A percentile compares a stretch with the other conserved stretches of the same genome.
Conservation (phyloP, 2,329 filamentous ascomycete genomes). For the Penicillium psychrosexuale region DNA sequence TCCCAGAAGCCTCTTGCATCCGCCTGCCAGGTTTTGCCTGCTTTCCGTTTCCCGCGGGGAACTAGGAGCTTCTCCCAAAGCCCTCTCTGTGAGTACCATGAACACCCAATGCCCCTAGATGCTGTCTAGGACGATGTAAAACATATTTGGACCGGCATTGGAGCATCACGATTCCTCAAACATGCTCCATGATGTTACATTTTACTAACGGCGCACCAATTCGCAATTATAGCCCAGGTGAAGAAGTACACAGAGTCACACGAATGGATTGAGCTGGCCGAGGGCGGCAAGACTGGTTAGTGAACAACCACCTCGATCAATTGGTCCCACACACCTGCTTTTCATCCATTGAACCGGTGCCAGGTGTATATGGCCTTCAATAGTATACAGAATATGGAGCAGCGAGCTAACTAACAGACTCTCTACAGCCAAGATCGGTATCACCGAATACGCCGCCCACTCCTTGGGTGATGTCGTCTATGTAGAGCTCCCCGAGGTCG, state of each 20-base stretch:
- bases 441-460: constrained; percentile 87
- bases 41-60: constrained; percentile 43
- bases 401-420: constrained; percentile 6
- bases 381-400: not conserved
- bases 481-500: constrained; percentile 81
- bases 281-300: constrained; percentile 72
- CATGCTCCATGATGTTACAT: constrained; percentile 7
- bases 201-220: constrained; percentile 25
- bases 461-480: constrained; percentile 95
- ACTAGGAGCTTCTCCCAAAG: constrained; percentile 44
- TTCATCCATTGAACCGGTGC: not conserved
- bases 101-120: constrained; percentile 1
- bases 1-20: constrained; percentile 37
- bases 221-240: constrained; percentile 36
- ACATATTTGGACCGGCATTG: constrained; percentile 1
- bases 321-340: not conserved
- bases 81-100: constrained; percentile 35
- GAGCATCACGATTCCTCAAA: constrained; percentile 6
- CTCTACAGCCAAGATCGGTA: constrained; percentile 64
- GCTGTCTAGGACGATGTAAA: not conserved
- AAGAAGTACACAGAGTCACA: constrained; percentile 96
- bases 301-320: not conserved
- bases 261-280: constrained; percentile 92
- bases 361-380: not conserved
- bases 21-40: constrained; percentile 32